A percentile compares a stretch with the other conserved stretches of the same genome.
phyloP scores from a whole-genome alignment of 257 asterid genomes.

The Hygrophila difformis region DNA sequence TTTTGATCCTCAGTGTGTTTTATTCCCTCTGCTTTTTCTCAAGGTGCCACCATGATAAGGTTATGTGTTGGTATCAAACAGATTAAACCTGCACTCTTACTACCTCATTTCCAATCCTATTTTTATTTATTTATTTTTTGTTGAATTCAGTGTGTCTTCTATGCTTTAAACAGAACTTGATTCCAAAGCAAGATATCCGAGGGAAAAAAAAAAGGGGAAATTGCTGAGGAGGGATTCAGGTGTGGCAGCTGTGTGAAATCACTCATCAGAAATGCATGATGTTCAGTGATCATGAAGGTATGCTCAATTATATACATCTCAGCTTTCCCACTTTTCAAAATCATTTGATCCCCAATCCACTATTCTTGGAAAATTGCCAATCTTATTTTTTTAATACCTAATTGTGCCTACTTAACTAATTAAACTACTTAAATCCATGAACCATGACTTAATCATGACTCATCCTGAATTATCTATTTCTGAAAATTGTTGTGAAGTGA shows the following conservation, averaged over 20 bases:
- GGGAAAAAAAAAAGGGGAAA: constrained; percentile 4
- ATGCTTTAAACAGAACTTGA: constrained; percentile 40
- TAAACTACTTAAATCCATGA: constrained; percentile 3
- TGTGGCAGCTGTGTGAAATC: constrained; percentile 4
- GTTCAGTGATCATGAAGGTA: not conserved
- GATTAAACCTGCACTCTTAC: constrained; percentile 15
- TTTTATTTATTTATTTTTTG: no score
- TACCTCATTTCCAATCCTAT: constrained; percentile 9
- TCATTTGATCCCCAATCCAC: not conserved
- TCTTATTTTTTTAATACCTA: not conserved
- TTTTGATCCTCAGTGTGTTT: constrained; percentile 27
- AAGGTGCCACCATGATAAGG: constrained; percentile 15
- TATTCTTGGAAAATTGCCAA: not conserved
- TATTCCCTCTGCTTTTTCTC: constrained; percentile 16
- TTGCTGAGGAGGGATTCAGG: not conserved
- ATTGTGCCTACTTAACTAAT: not conserved
- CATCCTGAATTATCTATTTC: no score
- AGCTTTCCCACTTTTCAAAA: constrained; percentile 2
- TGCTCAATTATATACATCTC: constrained; percentile 6
- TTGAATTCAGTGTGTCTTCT: constrained; percentile 18
- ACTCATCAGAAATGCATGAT: not conserved
- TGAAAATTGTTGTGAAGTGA: no score
- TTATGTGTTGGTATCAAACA: constrained; percentile 22
- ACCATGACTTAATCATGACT: no score
- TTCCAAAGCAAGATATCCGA: constrained; percentile 52